phyloP scores from a whole-genome alignment of 768 basidiomycete genomes.

The Omphalotus guepiniiformis region DNA sequence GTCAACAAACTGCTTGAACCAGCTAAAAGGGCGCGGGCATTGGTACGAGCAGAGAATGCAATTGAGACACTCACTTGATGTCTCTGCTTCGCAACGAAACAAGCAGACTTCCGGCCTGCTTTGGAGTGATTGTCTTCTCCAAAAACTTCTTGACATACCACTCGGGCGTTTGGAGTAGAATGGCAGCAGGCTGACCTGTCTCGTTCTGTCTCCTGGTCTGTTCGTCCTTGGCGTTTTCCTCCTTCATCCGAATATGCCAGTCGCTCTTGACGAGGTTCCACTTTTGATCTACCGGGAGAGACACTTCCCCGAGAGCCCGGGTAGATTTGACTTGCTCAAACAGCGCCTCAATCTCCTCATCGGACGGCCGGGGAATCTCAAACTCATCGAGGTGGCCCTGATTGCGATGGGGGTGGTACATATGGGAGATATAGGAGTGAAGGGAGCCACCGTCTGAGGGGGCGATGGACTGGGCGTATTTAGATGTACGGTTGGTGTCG shows the following conservation, averaged over 20 bases:
- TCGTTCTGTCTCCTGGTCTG: constrained; percentile 59
- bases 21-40: constrained; percentile 38
- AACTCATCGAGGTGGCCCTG: constrained; percentile 40
- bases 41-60: not conserved
- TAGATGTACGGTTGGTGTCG: constrained; percentile 55
- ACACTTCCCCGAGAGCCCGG: constrained; percentile 58
- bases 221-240: constrained; percentile 62
- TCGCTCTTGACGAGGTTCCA: constrained; percentile 88
- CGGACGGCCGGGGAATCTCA: constrained; percentile 70
- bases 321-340: constrained; percentile 76
- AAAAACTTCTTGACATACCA: constrained; percentile 93
- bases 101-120: constrained; percentile 71
- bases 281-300: constrained; percentile 75
- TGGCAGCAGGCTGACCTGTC: constrained; percentile 46
- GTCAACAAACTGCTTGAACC: constrained; percentile 73
- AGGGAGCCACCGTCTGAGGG: constrained; percentile 40
- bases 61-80: constrained; percentile 50
- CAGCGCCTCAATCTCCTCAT: constrained; percentile 73
- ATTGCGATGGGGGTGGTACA: constrained; percentile 50
- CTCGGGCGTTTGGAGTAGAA: constrained; percentile 74
- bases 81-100: constrained; percentile 80
- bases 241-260: constrained; percentile 75
- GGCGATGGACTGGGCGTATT: constrained; percentile 55
- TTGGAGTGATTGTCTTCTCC: constrained; percentile 77
- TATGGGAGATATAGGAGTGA: constrained; percentile 45